Evolutionary conservation across 2,329 filamentous ascomycete genomes (phyloP), one percentile per base, ranked within the genome.

Genomic region (Exophiala sp.): DNA sequence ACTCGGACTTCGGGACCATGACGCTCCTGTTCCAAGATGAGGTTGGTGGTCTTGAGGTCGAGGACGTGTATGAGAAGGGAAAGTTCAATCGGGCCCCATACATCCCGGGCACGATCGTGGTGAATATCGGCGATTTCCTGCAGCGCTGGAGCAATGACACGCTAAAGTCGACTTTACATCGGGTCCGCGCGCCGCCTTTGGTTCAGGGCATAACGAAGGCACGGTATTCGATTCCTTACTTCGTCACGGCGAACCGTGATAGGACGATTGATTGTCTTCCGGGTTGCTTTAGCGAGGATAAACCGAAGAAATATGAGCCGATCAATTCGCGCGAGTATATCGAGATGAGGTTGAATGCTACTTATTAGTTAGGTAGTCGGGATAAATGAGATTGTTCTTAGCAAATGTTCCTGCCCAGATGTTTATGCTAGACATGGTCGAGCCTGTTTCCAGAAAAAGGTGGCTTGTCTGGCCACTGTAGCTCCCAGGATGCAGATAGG

Each of bases 51-150:
- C 66, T 79, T 3, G 75, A 79, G 62, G 75, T 78, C 38, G 58
- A 83, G 0, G 80, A 83, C 0, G 87, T 72, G 68, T 87, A 87
- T 34, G 89, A 89, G 0, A 85, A 82, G 38, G 89, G 88, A 1
- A 82, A 79, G 0, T 96, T 91, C 64, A 84, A 95, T 35, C 83
- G 95, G 65, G 91, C 89, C 1, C 89, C 83, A 5, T 91, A 90
- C 0, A 91, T 95, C 53, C 77, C 84, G 32, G 85, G 84, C 47
- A 55, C 55, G 0, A 62, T 79, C 2, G 75, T 80, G 1, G 75
- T 80, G 32, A 80, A 80, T 53, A 78, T 79, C 59, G 77, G 75
- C 2, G 77, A 80, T 58, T 78, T 77, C 50, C 68, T 80, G 66
- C 76, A 78, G 71, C 69, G 76, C 9, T 67, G 79, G 20, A 75